A percentile compares a stretch with the other conserved stretches of the same genome.
phyloP scores from a whole-genome alignment of 768 basidiomycete genomes.

The Lentinula aciculospora region DNA sequence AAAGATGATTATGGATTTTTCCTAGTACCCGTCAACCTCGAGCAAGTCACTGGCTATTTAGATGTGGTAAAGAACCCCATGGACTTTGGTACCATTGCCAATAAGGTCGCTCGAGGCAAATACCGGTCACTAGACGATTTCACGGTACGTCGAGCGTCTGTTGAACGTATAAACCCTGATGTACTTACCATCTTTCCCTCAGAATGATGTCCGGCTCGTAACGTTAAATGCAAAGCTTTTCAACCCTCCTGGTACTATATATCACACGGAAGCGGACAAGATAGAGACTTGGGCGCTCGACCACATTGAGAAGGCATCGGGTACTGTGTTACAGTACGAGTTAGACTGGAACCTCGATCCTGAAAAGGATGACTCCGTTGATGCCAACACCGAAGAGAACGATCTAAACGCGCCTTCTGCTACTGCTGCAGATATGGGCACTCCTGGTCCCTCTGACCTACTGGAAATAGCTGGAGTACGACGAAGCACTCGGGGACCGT shows the following conservation, averaged over 20 bases:
- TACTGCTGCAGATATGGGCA: constrained; percentile 27
- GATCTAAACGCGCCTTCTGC: constrained; percentile 13
- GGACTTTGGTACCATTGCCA: constrained; percentile 86
- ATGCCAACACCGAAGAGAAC: constrained; percentile 34
- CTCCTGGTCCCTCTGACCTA: constrained; percentile 13
- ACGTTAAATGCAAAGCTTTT: constrained; percentile 70
- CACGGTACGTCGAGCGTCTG: constrained; percentile 39
- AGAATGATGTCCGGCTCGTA: constrained; percentile 71
- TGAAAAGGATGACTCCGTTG: constrained; percentile 45
- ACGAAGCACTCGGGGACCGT: constrained; percentile 46
- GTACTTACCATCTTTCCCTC: neutral
- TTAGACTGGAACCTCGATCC: constrained; percentile 82
- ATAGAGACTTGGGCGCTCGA: constrained; percentile 69
- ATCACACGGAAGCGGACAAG: constrained; percentile 66
- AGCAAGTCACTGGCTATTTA: constrained; percentile 54
- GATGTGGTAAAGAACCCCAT: constrained; percentile 81
- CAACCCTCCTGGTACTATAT: constrained; percentile 71
- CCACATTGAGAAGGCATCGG: constrained; percentile 63
- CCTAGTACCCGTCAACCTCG: constrained; percentile 56
- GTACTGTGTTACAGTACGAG: constrained; percentile 76
- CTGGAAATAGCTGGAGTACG: constrained; percentile 30
- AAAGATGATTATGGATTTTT: constrained; percentile 88
- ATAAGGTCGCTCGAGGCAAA: constrained; percentile 69
- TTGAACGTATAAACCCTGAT: constrained; percentile 5
- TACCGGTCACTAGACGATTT: constrained; percentile 83